phyloP scores from a whole-genome alignment of 371 early-diverging fungal species.

The Conidiobolus incongruus region DNA sequence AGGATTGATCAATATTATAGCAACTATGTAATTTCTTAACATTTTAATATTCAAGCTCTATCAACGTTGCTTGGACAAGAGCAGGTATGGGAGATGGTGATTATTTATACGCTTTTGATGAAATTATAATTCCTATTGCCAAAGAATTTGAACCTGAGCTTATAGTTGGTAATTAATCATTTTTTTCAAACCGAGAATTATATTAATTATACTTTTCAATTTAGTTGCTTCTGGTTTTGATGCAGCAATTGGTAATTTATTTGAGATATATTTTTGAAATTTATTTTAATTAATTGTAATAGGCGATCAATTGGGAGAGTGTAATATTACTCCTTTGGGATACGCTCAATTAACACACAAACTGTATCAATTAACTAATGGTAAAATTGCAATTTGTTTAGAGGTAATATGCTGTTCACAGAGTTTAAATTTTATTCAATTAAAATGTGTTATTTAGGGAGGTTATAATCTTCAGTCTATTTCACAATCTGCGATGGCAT shows the following conservation, averaged over 20 bases:
- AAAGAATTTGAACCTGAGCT: conserved; percentile 62
- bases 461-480: conserved; percentile 62
- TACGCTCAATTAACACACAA: conserved; percentile 71
- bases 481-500: conserved; percentile 47
- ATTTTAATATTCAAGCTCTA: conserved; percentile 19
- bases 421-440: neutral
- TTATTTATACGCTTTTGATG: conserved; percentile 58
- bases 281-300: neutral
- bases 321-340: conserved; percentile 55
- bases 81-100: conserved; percentile 63
- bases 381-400: conserved; percentile 47
- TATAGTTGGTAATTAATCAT: conserved; percentile 30
- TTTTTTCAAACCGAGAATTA: neutral
- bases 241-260: conserved; percentile 31
- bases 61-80: conserved; percentile 77
- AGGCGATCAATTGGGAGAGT: conserved; percentile 69
- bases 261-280: neutral
- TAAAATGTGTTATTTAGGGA: conserved; percentile 16
- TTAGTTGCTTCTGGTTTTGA: conserved; percentile 79
- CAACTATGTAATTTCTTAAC: neutral
- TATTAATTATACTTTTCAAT: neutral
- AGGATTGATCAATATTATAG: conserved; percentile 4
- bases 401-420: conserved; percentile 16
- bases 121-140: conserved; percentile 59
- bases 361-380: conserved; percentile 40